Evolutionary conservation across 768 basidiomycete species (phyloP).

Genomic region (Leccinum imitatum): DNA sequence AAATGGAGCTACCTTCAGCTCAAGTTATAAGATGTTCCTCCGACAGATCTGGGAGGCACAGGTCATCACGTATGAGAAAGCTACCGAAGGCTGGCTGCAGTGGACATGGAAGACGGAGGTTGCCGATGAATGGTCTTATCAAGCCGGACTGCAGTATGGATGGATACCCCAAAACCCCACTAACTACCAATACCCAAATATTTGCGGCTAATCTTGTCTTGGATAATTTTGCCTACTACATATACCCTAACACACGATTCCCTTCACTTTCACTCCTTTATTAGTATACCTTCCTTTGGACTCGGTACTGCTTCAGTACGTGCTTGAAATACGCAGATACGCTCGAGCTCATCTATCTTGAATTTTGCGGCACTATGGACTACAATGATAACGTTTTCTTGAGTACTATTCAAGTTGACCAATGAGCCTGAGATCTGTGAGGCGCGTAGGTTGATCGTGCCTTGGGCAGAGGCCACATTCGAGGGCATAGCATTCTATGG

Average conservation of each 20-base stretch:
- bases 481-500: neutral
- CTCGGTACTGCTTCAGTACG: neutral
- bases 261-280: neutral
- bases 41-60: constrained; percentile 86
- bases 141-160: constrained; percentile 72
- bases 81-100: constrained; percentile 66
- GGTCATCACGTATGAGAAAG: constrained; percentile 66
- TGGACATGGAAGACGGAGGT: constrained; percentile 69
- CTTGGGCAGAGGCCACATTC: neutral
- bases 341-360: neutral
- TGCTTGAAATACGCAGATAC: neutral
- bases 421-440: neutral
- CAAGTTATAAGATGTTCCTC: constrained; percentile 78
- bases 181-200: constrained; percentile 52
- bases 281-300: neutral
- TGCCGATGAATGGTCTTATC: constrained; percentile 90
- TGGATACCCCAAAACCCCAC: constrained; percentile 77
- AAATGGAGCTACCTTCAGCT: constrained; percentile 72
- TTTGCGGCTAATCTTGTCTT: constrained; percentile 45
- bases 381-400: neutral
- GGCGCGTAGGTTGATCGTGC: neutral
- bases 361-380: neutral
- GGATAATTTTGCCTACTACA: neutral
- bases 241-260: neutral
- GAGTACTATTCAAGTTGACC: neutral